Conservation (phyloP, 352 stramenopile species). For the Pythium utonaiense region DNA sequence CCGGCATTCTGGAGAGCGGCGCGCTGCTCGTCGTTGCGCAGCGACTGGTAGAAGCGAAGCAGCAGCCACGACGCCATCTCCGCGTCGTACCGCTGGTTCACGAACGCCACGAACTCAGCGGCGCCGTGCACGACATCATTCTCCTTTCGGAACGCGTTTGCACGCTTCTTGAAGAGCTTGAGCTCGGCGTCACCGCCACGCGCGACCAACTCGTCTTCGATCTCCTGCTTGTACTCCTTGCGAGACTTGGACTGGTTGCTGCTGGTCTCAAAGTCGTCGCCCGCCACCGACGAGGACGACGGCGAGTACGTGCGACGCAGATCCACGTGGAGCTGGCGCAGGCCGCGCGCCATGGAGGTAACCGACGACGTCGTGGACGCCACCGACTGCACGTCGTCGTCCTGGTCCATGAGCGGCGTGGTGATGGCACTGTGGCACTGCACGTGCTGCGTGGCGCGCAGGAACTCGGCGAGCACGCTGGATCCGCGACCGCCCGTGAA, state of each 20-base stretch:
- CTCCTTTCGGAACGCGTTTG: slow-evolving; percentile 60
- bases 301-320: slow-evolving; percentile 32
- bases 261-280: slow-evolving; percentile 14
- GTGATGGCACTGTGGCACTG: slow-evolving; percentile 13
- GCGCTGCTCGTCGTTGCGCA: slow-evolving; percentile 59
- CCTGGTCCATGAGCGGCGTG: slow-evolving; percentile 18
- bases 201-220: slow-evolving; percentile 55
- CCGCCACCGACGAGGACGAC: slow-evolving; percentile 6
- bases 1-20: slow-evolving; percentile 34
- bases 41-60: slow-evolving; percentile 38
- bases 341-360: slow-evolving; percentile 12
- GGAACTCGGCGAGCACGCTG: slow-evolving; percentile 61
- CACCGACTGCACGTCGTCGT: slow-evolving; percentile 16
- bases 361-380: slow-evolving; percentile 20
- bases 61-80: slow-evolving; percentile 63
- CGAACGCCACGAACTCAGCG: slow-evolving; percentile 45
- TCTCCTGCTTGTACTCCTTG: slow-evolving; percentile 56
- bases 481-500: slow-evolving; percentile 49
- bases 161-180: slow-evolving; percentile 72
- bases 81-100: slow-evolving; percentile 47
- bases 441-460: slow-evolving; percentile 41
- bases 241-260: slow-evolving; percentile 23
- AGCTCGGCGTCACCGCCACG: slow-evolving; percentile 46
- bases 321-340: slow-evolving; percentile 39
- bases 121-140: slow-evolving; percentile 54